Evolutionary conservation across 1,284 basidiomycete species (phyloP).

Genomic region (Cerioporus squamosus): DNA sequence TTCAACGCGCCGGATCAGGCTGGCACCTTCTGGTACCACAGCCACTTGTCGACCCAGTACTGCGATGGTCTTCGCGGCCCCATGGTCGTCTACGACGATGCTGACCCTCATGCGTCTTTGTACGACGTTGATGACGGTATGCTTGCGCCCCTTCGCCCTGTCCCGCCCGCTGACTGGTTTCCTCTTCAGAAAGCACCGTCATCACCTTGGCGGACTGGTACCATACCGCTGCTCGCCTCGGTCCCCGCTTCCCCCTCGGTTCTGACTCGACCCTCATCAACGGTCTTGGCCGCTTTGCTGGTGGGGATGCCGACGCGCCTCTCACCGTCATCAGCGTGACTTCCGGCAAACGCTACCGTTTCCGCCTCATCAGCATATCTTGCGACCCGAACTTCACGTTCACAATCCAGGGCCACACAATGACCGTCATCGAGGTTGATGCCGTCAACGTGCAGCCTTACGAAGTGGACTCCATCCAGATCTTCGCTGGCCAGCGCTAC

Average conservation of each 20-base stretch:
- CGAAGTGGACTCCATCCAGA: slow-evolving; percentile 35
- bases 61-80: slow-evolving; percentile 42
- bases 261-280: slow-evolving; percentile 53
- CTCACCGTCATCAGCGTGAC: slow-evolving; percentile 38
- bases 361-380: slow-evolving; percentile 56
- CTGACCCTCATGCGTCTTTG: slow-evolving; percentile 40
- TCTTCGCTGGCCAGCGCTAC: slow-evolving; percentile 43
- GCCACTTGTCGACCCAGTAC: slow-evolving; percentile 32
- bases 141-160: background rate
- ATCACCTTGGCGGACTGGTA: slow-evolving; percentile 33
- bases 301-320: slow-evolving; percentile 21
- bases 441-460: slow-evolving; percentile 37
- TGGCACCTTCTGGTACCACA: slow-evolving; percentile 34
- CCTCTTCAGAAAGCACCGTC: slow-evolving; percentile 24
- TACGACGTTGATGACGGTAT: slow-evolving; percentile 50
- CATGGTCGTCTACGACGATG: slow-evolving; percentile 45
- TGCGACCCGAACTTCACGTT: slow-evolving; percentile 40
- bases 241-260: slow-evolving; percentile 20
- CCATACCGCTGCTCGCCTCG: slow-evolving; percentile 20
- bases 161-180: background rate
- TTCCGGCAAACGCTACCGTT: slow-evolving; percentile 42
- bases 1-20: slow-evolving; percentile 38
- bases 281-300: slow-evolving; percentile 40
- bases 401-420: slow-evolving; percentile 41
- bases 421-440: slow-evolving; percentile 43